Percentiles rank a stretch among this genome's conserved stretches.
These are phyloP conservation scores for Cladosporium sp. DNA, from an alignment of 2,329 filamentous ascomycete genomes.

Conservation along the genomic window DNA sequence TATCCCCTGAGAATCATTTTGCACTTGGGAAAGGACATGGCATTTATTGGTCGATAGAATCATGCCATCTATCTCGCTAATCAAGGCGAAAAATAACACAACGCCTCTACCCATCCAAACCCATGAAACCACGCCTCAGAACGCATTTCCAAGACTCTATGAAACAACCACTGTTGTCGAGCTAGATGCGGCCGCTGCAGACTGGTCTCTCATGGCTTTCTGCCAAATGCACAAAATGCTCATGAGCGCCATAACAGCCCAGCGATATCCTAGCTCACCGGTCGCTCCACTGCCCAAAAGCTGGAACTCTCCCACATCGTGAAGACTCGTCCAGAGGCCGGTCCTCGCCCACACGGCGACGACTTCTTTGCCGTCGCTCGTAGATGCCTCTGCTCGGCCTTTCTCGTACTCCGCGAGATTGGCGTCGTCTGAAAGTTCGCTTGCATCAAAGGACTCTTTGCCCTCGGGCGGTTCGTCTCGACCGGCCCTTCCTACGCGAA, in stretches of 20 bases:
- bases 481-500: slow-evolving; percentile 11
- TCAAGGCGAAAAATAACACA: too few species aligned
- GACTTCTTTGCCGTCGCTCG: slow-evolving; percentile 16
- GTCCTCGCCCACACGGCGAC: slow-evolving; percentile 19
- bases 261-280: slow-evolving; percentile 14
- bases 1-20: too few species aligned
- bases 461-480: not conserved
- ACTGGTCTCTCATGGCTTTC: slow-evolving; percentile 2
- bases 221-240: slow-evolving; percentile 15
- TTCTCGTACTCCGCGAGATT: not conserved
- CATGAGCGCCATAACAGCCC: slow-evolving; percentile 15
- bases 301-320: slow-evolving; percentile 15
- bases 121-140: too few species aligned
- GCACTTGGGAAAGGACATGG: too few species aligned
- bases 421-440: not conserved
- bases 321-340: slow-evolving; percentile 14
- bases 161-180: not conserved
- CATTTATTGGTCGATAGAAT: too few species aligned
- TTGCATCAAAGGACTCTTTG: not conserved
- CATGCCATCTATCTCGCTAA: too few species aligned
- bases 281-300: slow-evolving; percentile 14
- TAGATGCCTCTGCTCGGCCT: not conserved
- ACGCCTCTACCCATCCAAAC: too few species aligned
- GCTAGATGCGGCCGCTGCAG: not conserved
- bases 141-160: too few species aligned